Percentiles rank a stretch among this genome's conserved stretches.
Conservation (phyloP, 75 land plant genomes). For the Picea sitchensis region DNA sequence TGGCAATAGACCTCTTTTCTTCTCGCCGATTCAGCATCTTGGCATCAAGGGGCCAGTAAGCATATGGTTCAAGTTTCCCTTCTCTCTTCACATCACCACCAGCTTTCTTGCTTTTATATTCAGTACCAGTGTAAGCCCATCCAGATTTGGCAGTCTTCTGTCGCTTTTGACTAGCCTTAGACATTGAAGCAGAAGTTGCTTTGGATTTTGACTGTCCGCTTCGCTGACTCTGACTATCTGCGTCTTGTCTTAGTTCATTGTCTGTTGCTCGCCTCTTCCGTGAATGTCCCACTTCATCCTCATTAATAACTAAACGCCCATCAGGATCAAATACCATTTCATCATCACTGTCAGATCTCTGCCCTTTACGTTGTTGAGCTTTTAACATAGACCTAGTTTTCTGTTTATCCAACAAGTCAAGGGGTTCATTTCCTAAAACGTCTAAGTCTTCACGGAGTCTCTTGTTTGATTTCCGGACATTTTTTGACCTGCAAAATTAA, state of each 20-base stretch:
- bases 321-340: slow-evolving; percentile 65
- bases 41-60: slow-evolving; percentile 98
- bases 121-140: slow-evolving; percentile 86
- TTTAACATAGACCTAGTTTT: slow-evolving; percentile 64
- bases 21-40: slow-evolving; percentile 87
- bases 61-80: slow-evolving; percentile 97
- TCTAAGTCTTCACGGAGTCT: slow-evolving; percentile 82
- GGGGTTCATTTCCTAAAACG: slow-evolving; percentile 56
- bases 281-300: slow-evolving; percentile 28
- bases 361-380: slow-evolving; percentile 30
- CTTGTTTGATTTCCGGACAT: slow-evolving; percentile 42
- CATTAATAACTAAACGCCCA: slow-evolving; percentile 69
- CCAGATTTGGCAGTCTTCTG: slow-evolving; percentile 54
- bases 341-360: slow-evolving; percentile 54
- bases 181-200: slow-evolving; percentile 12
- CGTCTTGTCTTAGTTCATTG: slow-evolving; percentile 21
- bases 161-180: slow-evolving; percentile 25
- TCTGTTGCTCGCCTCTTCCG: slow-evolving; percentile 33
- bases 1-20: slow-evolving; percentile 78
- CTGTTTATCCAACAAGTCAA: slow-evolving; percentile 77
- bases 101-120: slow-evolving; percentile 85
- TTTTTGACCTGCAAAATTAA: slow-evolving; percentile 41
- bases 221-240: slow-evolving; percentile 38
- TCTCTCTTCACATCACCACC: slow-evolving; percentile 86
- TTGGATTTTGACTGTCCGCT: slow-evolving; percentile 16